Conservation (phyloP, 768 basidiomycete species). For the Psilocybe cyanescens region DNA sequence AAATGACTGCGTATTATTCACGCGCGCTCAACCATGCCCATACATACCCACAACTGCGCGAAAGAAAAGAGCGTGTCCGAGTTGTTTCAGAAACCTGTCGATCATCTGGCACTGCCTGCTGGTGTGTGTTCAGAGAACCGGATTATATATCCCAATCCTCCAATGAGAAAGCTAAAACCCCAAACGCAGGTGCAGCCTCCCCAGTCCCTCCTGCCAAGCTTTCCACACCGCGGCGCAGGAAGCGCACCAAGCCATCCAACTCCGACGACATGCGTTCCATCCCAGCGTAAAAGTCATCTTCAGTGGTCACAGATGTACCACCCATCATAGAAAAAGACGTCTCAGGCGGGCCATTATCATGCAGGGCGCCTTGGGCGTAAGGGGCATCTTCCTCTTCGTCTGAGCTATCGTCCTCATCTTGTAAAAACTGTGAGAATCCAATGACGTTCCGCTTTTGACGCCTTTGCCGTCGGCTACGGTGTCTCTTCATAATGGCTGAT, state of each 20-base stretch:
- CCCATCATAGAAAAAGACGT: constrained; percentile 22
- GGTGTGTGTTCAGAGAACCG: not conserved
- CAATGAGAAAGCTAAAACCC: constrained; percentile 72
- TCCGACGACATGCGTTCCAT: constrained; percentile 71
- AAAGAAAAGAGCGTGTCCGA: too few species aligned
- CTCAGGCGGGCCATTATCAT: constrained; percentile 13
- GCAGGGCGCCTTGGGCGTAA: constrained; percentile 27
- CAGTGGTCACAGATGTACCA: constrained; percentile 23
- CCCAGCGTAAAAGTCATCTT: constrained; percentile 48
- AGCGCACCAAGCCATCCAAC: constrained; percentile 72
- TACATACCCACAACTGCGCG: not conserved
- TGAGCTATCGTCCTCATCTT: constrained; percentile 41
- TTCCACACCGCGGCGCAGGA: constrained; percentile 71
- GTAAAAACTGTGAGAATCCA: constrained; percentile 54
- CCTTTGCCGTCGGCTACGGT: constrained; percentile 64
- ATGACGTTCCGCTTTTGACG: constrained; percentile 61
- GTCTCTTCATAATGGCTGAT: constrained; percentile 56
- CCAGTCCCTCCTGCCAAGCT: constrained; percentile 63
- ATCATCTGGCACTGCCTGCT: not conserved
- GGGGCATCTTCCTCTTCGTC: constrained; percentile 50
- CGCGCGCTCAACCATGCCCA: not conserved
- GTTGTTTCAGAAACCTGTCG: not conserved
- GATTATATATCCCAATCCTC: constrained; percentile 75
- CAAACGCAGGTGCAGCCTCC: constrained; percentile 66
- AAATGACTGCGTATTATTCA: too few species aligned